Percentiles rank a stretch among this genome's conserved stretches.
These are phyloP conservation scores for Solidago caesia DNA, from an alignment of 129 eudicot genomes.

Conservation along the genomic window DNA sequence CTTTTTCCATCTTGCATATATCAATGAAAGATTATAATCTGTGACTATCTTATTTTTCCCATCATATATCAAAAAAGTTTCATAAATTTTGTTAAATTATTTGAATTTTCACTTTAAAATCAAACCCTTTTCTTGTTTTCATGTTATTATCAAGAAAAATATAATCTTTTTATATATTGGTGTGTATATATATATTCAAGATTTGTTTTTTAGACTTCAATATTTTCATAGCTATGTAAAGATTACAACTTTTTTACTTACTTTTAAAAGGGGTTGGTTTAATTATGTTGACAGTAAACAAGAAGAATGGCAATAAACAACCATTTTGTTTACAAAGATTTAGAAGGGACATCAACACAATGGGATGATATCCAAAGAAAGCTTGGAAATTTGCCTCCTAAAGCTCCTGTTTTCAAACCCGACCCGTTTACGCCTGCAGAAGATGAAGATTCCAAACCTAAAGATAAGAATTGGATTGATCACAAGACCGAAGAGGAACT, in stretches of 20 bases:
- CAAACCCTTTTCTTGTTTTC: too few relatives aligned
- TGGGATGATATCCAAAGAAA: constrained; percentile 95
- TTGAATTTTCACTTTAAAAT: too few relatives aligned
- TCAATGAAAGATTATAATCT: too few relatives aligned
- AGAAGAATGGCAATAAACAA: constrained; percentile 59
- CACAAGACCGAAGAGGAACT: constrained; percentile 86
- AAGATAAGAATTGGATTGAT: constrained; percentile 75
- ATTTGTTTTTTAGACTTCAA: too few relatives aligned
- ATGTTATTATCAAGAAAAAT: too few relatives aligned
- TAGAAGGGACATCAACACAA: constrained; percentile 83
- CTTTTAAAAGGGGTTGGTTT: not conserved
- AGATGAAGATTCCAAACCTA: constrained; percentile 71
- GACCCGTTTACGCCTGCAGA: constrained; percentile 74
- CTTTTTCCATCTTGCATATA: too few relatives aligned
- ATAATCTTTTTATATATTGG: too few relatives aligned
- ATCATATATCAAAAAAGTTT: too few relatives aligned
- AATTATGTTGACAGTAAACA: not conserved
- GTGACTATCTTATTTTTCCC: too few relatives aligned
- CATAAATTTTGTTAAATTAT: too few relatives aligned
- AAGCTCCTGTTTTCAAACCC: constrained; percentile 78
- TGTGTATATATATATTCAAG: too few relatives aligned
- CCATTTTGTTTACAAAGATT: constrained; percentile 83
- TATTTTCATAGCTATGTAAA: too few relatives aligned
- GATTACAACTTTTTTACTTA: not conserved
- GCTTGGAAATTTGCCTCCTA: constrained; percentile 78